These are phyloP conservation scores for Yarrowia keelungensis DNA, from an alignment of 805 yeast genomes.

Conservation along the genomic window DNA sequence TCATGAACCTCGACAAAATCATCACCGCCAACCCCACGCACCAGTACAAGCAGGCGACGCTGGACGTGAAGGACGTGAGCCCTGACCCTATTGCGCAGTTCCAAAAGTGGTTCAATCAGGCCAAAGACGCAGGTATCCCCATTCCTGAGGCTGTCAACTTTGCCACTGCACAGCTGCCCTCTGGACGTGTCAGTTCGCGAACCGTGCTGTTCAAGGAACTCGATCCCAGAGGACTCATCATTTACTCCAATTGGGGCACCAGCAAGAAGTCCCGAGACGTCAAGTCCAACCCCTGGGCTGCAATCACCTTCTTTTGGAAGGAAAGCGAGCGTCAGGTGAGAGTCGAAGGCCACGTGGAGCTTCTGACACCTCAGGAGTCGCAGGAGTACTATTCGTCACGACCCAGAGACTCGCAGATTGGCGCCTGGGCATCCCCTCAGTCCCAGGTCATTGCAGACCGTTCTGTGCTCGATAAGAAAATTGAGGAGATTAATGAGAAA, in stretches of 20 bases:
- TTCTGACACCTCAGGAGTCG: slow-evolving; percentile 73
- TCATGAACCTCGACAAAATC: slow-evolving; percentile 32
- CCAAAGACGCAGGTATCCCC: slow-evolving; percentile 60
- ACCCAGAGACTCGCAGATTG: slow-evolving; percentile 91
- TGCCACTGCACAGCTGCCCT: slow-evolving; percentile 87
- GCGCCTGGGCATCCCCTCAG: slow-evolving; percentile 98
- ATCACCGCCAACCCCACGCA: slow-evolving; percentile 83
- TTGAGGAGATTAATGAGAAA: slow-evolving; percentile 58
- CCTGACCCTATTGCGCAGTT: slow-evolving; percentile 78
- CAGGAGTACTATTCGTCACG: slow-evolving; percentile 82
- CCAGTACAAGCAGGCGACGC: slow-evolving; percentile 75
- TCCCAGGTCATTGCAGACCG: slow-evolving; percentile 64
- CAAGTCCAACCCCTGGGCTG: slow-evolving; percentile 74
- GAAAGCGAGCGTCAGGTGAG: slow-evolving; percentile 90
- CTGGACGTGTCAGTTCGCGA: slow-evolving; percentile 88
- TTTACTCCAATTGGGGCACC: slow-evolving; percentile 90
- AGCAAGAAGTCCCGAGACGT: slow-evolving; percentile 82
- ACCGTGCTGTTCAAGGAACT: slow-evolving; percentile 88
- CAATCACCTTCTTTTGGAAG: slow-evolving; percentile 92
- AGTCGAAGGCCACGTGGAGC: slow-evolving; percentile 84
- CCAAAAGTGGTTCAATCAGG: slow-evolving; percentile 83
- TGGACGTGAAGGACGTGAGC: slow-evolving; percentile 61
- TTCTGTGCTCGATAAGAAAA: slow-evolving; percentile 65
- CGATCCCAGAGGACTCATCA: slow-evolving; percentile 80
- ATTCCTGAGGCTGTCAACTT: slow-evolving; percentile 86